Evolutionary conservation across 164 flowering plant species (phyloP).

Genomic region (Brasenia schreberi): DNA sequence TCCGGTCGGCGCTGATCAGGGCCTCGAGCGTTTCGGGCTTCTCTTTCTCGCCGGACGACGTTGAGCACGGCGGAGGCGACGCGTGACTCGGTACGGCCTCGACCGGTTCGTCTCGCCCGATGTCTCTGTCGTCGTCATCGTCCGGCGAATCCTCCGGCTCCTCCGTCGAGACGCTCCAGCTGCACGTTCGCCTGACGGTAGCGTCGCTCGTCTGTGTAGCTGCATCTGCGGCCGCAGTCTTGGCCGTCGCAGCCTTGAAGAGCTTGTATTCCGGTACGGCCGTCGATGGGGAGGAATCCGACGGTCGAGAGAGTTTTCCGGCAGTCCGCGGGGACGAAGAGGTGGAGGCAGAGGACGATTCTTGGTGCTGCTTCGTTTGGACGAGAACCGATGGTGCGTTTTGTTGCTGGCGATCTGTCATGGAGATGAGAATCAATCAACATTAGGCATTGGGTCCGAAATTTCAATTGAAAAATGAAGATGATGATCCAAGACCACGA

Average conservation of each 20-base stretch:
- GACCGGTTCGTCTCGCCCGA: conserved; percentile 10
- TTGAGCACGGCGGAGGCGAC: conserved; percentile 48
- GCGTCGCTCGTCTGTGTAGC: conserved; percentile 54
- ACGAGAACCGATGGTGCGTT: not conserved
- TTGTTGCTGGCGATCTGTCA: not conserved
- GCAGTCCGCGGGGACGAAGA: not conserved
- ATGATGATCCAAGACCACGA: not conserved
- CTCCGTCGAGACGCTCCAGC: conserved; percentile 81
- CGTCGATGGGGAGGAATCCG: not conserved
- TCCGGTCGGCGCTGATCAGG: conserved; percentile 71
- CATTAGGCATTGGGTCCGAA: not conserved
- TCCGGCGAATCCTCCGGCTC: conserved; percentile 37
- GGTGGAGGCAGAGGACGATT: not conserved
- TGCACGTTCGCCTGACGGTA: conserved; percentile 35
- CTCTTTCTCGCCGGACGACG: conserved; percentile 45
- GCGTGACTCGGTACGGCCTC: conserved; percentile 32
- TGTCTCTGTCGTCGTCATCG: conserved; percentile 10
- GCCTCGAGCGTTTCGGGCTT: conserved; percentile 85
- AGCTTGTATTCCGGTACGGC: conserved; percentile 45
- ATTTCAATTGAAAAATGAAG: not conserved
- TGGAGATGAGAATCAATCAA: not conserved
- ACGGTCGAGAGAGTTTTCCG: not conserved
- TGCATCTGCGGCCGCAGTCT: conserved; percentile 48
- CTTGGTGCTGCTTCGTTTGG: conserved; percentile 1
- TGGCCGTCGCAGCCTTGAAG: conserved; percentile 16